Evolutionary conservation across 257 asterid species (phyloP).

Genomic region (Scutellaria galericulata): DNA sequence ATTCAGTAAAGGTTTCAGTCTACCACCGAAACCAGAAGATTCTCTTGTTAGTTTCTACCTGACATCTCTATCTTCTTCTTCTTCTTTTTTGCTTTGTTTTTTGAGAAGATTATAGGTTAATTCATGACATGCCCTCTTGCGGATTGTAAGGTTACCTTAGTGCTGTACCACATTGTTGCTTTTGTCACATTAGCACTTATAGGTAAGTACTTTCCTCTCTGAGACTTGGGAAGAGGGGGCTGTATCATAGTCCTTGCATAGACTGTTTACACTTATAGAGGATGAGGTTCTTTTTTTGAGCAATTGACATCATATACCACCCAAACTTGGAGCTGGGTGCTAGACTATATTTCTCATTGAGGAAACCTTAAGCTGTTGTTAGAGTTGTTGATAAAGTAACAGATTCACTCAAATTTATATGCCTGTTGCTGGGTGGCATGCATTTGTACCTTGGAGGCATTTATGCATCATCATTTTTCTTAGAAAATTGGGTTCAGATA

Average conservation of each 20-base stretch:
- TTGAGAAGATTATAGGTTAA: not conserved
- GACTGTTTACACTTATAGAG: not conserved
- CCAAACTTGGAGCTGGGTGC: slow-evolving; percentile 3
- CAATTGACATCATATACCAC: not conserved
- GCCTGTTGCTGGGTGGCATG: slow-evolving; percentile 1
- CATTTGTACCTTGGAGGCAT: too few relatives aligned
- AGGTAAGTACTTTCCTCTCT: too few relatives aligned
- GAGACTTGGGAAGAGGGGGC: slow-evolving; percentile 7
- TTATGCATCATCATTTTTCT: slow-evolving; percentile 2
- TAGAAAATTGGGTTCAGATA: not conserved
- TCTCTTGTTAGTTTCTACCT: too few relatives aligned
- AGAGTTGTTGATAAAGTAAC: slow-evolving; percentile 20
- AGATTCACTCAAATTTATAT: not conserved
- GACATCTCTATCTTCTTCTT: not conserved
- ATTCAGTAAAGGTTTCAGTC: slow-evolving; percentile 18
- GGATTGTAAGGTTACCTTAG: not conserved
- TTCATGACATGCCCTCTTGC: slow-evolving; percentile 4
- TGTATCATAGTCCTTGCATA: not conserved
- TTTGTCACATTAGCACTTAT: slow-evolving; percentile 6
- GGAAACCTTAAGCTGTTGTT: slow-evolving; percentile 5
- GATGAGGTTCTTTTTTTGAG: not conserved
- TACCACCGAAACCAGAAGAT: not conserved
- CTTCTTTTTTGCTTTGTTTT: not conserved
- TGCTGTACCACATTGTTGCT: not conserved
- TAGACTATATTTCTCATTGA: slow-evolving; percentile 1